A percentile compares a stretch with the other conserved stretches of the same genome.
These are phyloP conservation scores for Lophiotrema nucula DNA, from an alignment of 495 filamentous ascomycete species.

Conservation along the genomic window DNA sequence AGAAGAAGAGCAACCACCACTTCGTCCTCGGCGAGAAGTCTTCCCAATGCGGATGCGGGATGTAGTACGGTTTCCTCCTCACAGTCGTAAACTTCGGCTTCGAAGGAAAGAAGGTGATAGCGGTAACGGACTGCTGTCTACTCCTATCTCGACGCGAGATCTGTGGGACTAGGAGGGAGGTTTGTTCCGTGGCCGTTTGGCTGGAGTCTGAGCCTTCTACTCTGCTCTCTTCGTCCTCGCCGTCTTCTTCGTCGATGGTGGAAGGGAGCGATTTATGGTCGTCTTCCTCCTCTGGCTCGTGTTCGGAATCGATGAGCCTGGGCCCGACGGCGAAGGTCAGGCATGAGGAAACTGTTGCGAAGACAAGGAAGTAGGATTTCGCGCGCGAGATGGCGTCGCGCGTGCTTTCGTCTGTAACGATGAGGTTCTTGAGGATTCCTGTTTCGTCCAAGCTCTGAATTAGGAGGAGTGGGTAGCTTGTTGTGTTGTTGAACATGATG, in stretches of 20 bases:
- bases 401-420: constrained; percentile 49
- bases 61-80: constrained; percentile 5
- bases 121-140: constrained; percentile 2
- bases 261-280: not conserved
- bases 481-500: constrained; percentile 71
- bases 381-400: constrained; percentile 58
- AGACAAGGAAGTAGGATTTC: constrained; percentile 65
- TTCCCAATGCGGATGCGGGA: constrained; percentile 38
- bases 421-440: constrained; percentile 55
- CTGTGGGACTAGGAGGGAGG: constrained; percentile 43
- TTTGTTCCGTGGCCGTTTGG: constrained; percentile 44
- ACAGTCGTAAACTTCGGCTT: constrained; percentile 10
- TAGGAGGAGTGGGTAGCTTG: constrained; percentile 62
- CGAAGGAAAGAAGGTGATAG: constrained; percentile 31
- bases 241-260: constrained; percentile 11
- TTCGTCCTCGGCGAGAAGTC: constrained; percentile 37
- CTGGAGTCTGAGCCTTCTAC: no score
- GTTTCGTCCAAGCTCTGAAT: constrained; percentile 63
- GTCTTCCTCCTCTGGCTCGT: constrained; percentile 35
- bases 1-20: constrained; percentile 46
- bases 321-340: constrained; percentile 64
- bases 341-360: constrained; percentile 56
- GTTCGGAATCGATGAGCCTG: constrained; percentile 50
- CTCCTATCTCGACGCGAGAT: constrained; percentile 12
- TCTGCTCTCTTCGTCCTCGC: constrained; percentile 34